These are phyloP conservation scores for Aspergillus candidus DNA, from an alignment of 2,329 filamentous ascomycete genomes.

Conservation along the genomic window DNA sequence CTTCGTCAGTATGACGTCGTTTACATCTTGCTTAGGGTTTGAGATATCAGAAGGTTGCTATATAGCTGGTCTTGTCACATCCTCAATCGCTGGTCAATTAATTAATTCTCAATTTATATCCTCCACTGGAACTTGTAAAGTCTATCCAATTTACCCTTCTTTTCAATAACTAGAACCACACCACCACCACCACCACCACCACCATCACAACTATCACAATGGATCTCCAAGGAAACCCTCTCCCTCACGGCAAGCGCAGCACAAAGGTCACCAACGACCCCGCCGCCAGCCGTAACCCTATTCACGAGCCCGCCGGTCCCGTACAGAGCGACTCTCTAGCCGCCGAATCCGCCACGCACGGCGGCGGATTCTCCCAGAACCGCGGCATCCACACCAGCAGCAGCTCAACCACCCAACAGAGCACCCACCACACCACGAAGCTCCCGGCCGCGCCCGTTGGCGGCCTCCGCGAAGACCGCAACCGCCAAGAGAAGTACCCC, in stretches of 20 bases:
- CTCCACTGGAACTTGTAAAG: neutral
- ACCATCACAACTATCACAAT: constrained; percentile 26
- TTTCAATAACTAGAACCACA: neutral
- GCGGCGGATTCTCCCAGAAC: constrained; percentile 59
- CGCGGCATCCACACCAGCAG: constrained; percentile 49
- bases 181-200: neutral
- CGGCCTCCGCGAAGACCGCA: constrained; percentile 39
- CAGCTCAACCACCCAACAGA: constrained; percentile 51
- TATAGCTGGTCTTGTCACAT: too few species aligned
- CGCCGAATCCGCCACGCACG: constrained; percentile 58
- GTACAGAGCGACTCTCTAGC: constrained; percentile 68
- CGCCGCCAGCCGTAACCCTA: constrained; percentile 44
- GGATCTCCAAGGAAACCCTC: constrained; percentile 38
- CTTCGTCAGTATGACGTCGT: constrained; percentile 12
- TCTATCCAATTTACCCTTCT: neutral
- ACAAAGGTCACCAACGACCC: constrained; percentile 46
- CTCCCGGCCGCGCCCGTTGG: constrained; percentile 46
- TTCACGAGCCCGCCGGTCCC: constrained; percentile 57
- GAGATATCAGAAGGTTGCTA: too few species aligned
- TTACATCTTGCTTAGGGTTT: neutral
- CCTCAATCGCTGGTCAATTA: too few species aligned
- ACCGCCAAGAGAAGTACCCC: constrained; percentile 40
- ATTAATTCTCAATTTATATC: too few species aligned
- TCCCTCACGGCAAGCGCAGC: constrained; percentile 25
- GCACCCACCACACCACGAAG: constrained; percentile 49